Conservation (phyloP, 1,139 yeast genomes). For the Ogataea hybrid region DNA sequence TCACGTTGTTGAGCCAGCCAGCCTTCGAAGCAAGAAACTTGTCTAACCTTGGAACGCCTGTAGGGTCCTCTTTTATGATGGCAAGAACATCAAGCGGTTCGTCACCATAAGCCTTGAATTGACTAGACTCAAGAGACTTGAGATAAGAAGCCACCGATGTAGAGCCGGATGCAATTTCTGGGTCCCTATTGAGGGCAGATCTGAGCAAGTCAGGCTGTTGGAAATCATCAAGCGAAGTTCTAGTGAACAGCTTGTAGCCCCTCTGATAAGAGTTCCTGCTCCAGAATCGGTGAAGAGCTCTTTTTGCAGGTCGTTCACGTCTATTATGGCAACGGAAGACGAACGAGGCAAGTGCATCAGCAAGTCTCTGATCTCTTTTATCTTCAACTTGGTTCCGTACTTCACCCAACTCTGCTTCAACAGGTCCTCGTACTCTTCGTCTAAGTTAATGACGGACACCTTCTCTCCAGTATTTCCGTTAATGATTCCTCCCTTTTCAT, state of each 20-base stretch:
- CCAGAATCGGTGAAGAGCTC: constrained; percentile 98
- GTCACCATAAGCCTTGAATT: constrained; percentile 86
- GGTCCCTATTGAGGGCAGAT: constrained; percentile 72
- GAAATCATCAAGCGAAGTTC: constrained; percentile 68
- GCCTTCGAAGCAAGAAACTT: constrained; percentile 84
- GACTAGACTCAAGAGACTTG: constrained; percentile 57
- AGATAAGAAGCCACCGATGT: constrained; percentile 81
- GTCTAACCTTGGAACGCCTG: constrained; percentile 69
- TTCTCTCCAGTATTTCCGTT: constrained; percentile 92
- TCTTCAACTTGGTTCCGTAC: constrained; percentile 95
- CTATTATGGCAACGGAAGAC: constrained; percentile 95
- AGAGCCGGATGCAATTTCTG: constrained; percentile 67
- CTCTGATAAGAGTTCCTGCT: constrained; percentile 98
- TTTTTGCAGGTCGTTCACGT: constrained; percentile 91
- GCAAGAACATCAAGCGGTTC: constrained; percentile 96
- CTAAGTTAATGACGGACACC: constrained; percentile 85
- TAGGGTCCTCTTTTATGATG: constrained; percentile 55
- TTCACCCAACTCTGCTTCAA: constrained; percentile 97
- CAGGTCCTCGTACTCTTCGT: constrained; percentile 90
- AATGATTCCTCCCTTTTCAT: constrained; percentile 96
- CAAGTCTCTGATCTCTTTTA: constrained; percentile 92
- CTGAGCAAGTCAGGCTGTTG: constrained; percentile 71
- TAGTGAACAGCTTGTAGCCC: constrained; percentile 83
- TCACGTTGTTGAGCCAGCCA: constrained; percentile 97
- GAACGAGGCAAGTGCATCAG: constrained; percentile 94